These are phyloP conservation scores for Umbellularia californica DNA, from an alignment of 164 flowering plant species.

Conservation along the genomic window DNA sequence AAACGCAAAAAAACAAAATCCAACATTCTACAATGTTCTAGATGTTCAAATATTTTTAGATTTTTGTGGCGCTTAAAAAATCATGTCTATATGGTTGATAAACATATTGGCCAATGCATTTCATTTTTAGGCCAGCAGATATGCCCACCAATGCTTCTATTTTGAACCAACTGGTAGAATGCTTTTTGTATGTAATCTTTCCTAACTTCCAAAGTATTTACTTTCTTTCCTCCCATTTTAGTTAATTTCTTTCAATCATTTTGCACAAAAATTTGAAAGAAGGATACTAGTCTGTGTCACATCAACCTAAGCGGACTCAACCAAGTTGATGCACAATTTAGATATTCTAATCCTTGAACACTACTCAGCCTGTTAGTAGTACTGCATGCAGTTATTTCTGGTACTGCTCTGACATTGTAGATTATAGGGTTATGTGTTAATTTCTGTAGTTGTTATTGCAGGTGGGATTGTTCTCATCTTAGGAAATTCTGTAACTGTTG, in stretches of 20 bases:
- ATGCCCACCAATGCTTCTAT: too few species aligned
- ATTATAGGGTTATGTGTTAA: not conserved
- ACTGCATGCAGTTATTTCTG: not conserved
- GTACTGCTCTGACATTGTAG: not conserved
- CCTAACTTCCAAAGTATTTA: too few species aligned
- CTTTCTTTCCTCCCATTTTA: too few species aligned
- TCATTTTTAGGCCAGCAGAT: too few species aligned
- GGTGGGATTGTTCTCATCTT: not conserved
- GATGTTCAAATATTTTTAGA: too few species aligned
- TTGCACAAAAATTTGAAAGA: too few species aligned
- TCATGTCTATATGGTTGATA: too few species aligned
- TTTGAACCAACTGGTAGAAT: not conserved
- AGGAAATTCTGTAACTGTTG: not conserved
- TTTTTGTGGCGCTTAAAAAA: too few species aligned
- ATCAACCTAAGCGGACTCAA: not conserved
- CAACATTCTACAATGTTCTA: not conserved
- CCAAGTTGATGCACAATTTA: not conserved
- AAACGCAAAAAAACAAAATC: not conserved
- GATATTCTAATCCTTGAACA: not conserved
- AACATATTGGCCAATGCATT: too few species aligned
- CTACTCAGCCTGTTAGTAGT: not conserved
- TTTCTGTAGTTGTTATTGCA: not conserved
- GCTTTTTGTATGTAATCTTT: too few species aligned
- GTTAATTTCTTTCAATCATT: too few species aligned
- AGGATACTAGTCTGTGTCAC: too few species aligned